phyloP scores from a whole-genome alignment of 495 filamentous ascomycete genomes.

The Annulohypoxylon stygium region DNA sequence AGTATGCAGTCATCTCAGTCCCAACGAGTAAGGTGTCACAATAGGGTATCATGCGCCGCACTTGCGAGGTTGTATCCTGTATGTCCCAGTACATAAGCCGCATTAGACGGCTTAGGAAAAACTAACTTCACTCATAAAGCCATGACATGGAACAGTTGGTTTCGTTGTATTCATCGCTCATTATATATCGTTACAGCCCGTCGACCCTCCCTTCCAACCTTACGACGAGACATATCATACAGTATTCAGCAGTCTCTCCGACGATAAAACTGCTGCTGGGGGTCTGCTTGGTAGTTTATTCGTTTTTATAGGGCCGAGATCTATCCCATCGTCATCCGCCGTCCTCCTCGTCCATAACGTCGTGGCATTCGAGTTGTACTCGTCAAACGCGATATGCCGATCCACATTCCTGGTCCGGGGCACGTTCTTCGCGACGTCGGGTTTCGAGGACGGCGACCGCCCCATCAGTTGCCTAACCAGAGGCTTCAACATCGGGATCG shows the following conservation, averaged over 20 bases:
- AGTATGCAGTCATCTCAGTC: constrained; percentile 6
- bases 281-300: constrained; percentile 16
- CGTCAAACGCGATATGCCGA: constrained; percentile 13
- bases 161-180: constrained; percentile 33
- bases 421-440: constrained; percentile 35
- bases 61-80: constrained; percentile 1
- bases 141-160: background rate
- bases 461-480: constrained; percentile 43
- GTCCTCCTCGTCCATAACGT: constrained; percentile 32
- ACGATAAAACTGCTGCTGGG: constrained; percentile 10
- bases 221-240: constrained; percentile 20
- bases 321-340: constrained; percentile 27
- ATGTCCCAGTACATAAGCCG: constrained; percentile 9
- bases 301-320: constrained; percentile 22
- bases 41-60: background rate
- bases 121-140: background rate
- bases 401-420: constrained; percentile 30
- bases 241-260: constrained; percentile 28
- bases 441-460: constrained; percentile 43
- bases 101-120: constrained; percentile 7
- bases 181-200: constrained; percentile 15
- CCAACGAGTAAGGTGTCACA: background rate
- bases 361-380: constrained; percentile 38
- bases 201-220: background rate
- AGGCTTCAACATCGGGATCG: constrained; percentile 45